Base-by-base conservation (phyloP, 78 protist genomes). In the Mantamonas sphyraenae region DNA sequence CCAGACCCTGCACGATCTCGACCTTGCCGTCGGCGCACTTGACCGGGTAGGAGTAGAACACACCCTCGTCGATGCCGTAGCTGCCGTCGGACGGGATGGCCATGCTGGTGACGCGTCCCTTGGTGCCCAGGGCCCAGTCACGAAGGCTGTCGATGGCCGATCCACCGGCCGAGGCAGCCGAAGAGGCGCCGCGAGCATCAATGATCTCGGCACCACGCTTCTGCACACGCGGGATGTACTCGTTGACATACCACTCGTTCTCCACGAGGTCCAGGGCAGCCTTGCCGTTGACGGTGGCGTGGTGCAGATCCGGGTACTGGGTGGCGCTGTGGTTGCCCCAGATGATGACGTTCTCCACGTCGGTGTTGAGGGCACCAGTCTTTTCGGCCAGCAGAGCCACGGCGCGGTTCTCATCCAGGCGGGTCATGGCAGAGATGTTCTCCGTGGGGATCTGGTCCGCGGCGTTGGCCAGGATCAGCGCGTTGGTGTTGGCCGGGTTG, bases 401-500 rank as follows among this genome's bases (percentile, higher is more conserved):
- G 26, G 88, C 89, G 55, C 98, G 80, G 84, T 94, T 90, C 73
- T 76, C 90, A 74, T 95, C 98, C 30, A 95, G 89, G 47, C 94
- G 76, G 7, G 97, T 88, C 34, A 95, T 82, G 20, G 95, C 90
- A 1, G 96, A 55, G 80, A 95, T 76, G 74, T 90, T 85, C 68
- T 68, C 47, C 31, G 35, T 2, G 35, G 98, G 96, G 55, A 93
- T 38, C 38, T n/a, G n/a, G 26, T 88, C 61, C 7, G 95, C 95
- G 37, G 58, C 22, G 3, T 55, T 39, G 10, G 59, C 1, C 28
- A 80, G 60, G 57, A 89, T 84, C 34, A 88, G 67, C 2, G 92
- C 89, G 64, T 93, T 95, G 65, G 98, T 93, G 76, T 95, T 95
- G 62, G 97, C 95, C 24, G 98, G 98, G 72, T 95, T 95, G 53